Percentiles rank a stretch among this genome's conserved stretches.
Conservation (phyloP, 163 green algal species). For the Coccomyxa subellipsoidea region DNA sequence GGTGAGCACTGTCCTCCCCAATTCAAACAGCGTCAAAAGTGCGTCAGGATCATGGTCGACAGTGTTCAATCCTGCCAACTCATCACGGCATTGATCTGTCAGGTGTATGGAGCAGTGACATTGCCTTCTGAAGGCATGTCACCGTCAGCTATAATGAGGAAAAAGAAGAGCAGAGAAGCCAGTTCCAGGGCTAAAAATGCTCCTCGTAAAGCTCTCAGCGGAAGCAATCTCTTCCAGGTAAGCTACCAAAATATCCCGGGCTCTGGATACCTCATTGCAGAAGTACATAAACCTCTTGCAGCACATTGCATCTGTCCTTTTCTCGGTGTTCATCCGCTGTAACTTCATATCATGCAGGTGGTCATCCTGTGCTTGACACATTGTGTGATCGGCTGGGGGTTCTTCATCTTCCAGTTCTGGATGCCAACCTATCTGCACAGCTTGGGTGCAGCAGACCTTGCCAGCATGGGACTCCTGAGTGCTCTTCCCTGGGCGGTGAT, state of each 20-base stretch:
- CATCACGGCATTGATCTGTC: background rate
- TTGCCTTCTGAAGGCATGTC: background rate
- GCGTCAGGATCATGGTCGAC: no score
- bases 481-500: constrained; percentile 60
- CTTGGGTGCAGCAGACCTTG: constrained; percentile 36
- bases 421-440: constrained; percentile 62
- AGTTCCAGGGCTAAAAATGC: no score
- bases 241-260: no score
- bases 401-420: constrained; percentile 71
- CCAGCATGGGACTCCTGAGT: constrained; percentile 42
- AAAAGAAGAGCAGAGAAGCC: no score
- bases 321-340: no score
- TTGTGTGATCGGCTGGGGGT: constrained; percentile 62
- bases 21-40: background rate
- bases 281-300: no score
- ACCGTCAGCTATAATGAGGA: background rate
- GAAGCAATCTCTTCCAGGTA: no score
- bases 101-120: background rate
- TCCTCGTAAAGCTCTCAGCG: no score
- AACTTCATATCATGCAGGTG: no score
- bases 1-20: constrained; percentile 1
- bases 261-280: no score
- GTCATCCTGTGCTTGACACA: constrained; percentile 57
- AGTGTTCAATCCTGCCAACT: no score
- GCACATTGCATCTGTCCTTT: background rate